These are phyloP conservation scores for Tricholoma bakamatsutake DNA, from an alignment of 768 basidiomycete genomes.

Conservation along the genomic window DNA sequence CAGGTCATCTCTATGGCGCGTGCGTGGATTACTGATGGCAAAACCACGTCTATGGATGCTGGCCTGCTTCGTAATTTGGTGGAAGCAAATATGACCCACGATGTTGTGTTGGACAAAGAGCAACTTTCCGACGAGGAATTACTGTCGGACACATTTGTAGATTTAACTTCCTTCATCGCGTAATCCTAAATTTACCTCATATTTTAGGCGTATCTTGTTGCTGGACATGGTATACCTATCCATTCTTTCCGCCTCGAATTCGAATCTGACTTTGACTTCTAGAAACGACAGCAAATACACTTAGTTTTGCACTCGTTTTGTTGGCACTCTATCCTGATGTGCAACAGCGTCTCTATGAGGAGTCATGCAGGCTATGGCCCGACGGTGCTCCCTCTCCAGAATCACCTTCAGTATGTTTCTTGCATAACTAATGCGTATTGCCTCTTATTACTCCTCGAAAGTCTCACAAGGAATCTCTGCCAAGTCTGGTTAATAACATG, in stretches of 20 bases:
- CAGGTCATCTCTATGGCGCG: constrained; percentile 35
- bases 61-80: constrained; percentile 41
- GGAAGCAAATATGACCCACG: constrained; percentile 37
- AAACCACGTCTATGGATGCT: constrained; percentile 21
- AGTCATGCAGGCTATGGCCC: constrained; percentile 35
- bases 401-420: constrained; percentile 22
- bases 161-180: constrained; percentile 5
- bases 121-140: constrained; percentile 39
- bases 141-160: constrained; percentile 43
- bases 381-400: constrained; percentile 21
- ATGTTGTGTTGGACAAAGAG: constrained; percentile 21
- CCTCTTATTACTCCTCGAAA: constrained; percentile 10
- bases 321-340: constrained; percentile 46
- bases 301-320: constrained; percentile 35
- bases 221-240: constrained; percentile 37
- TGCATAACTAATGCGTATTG: not conserved
- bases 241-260: not conserved
- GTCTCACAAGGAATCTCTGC: constrained; percentile 35
- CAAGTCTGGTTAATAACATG: constrained; percentile 25
- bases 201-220: constrained; percentile 37
- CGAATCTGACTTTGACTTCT: not conserved
- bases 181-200: not conserved
- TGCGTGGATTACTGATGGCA: constrained; percentile 24
- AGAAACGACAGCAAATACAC: constrained; percentile 45
- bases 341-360: constrained; percentile 41